Conservation (phyloP, 2,329 filamentous ascomycete species). For the Aspergillus sp. region DNA sequence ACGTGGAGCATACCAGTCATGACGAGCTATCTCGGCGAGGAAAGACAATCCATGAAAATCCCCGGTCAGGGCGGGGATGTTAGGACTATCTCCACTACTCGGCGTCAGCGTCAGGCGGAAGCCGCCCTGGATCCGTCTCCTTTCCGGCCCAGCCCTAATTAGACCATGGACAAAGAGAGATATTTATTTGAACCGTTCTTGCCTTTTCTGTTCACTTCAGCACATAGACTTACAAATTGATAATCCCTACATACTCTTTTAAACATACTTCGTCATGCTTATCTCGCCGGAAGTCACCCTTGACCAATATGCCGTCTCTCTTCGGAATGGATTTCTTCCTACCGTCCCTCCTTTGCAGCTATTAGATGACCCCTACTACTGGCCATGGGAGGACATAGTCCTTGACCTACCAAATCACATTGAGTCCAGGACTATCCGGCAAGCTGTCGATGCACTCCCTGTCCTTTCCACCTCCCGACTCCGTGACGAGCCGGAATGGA, state of each 20-base stretch:
- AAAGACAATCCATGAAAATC: neutral
- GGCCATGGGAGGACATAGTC: slow-evolving; percentile 81
- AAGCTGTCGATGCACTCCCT: slow-evolving; percentile 73
- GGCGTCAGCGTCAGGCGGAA: slow-evolving; percentile 1
- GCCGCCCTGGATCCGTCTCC: slow-evolving; percentile 1
- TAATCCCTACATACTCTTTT: neutral
- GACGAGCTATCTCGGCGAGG: neutral
- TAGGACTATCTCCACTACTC: neutral
- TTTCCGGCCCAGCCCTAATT: slow-evolving; percentile 1
- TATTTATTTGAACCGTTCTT: neutral
- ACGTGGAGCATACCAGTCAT: neutral
- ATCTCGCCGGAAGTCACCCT: slow-evolving; percentile 42
- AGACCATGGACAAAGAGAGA: neutral
- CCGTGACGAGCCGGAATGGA: slow-evolving; percentile 80
- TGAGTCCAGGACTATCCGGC: slow-evolving; percentile 70
- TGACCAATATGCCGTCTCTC: slow-evolving; percentile 64
- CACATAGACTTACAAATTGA: neutral
- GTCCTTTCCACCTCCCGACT: slow-evolving; percentile 75
- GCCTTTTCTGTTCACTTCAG: neutral
- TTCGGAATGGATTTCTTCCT: slow-evolving; percentile 76
- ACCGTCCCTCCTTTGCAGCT: slow-evolving; percentile 69
- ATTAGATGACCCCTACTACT: slow-evolving; percentile 81
- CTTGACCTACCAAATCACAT: slow-evolving; percentile 77
- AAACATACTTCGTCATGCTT: slow-evolving; percentile 22
- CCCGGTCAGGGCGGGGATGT: neutral